phyloP scores from a whole-genome alignment of 345 rosid genomes.

The Moricandia arvensis region DNA sequence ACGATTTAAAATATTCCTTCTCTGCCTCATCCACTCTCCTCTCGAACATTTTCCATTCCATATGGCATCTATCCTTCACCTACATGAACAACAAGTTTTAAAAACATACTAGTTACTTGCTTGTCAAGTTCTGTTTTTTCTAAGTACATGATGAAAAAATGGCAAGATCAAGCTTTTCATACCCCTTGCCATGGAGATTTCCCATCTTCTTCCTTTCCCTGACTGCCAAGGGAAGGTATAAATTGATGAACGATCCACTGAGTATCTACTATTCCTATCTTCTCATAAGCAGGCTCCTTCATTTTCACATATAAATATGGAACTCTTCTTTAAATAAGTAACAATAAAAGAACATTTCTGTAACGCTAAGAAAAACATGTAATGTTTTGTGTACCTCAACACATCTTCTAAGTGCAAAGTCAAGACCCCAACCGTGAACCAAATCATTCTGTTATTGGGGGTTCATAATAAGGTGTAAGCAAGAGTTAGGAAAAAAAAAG shows the following conservation, averaged over 20 bases:
- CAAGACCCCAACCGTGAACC: slow-evolving; percentile 99
- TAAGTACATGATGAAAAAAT: neutral
- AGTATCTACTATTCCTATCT: slow-evolving; percentile 92
- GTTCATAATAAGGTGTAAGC: slow-evolving; percentile 11
- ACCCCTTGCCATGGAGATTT: slow-evolving; percentile 88
- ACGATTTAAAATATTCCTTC: slow-evolving; percentile 42
- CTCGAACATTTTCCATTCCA: slow-evolving; percentile 78
- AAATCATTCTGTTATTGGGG: slow-evolving; percentile 70
- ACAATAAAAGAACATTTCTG: neutral
- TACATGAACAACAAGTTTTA: slow-evolving; percentile 29
- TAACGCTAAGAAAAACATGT: slow-evolving; percentile 1
- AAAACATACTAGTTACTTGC: neutral
- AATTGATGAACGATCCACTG: slow-evolving; percentile 96
- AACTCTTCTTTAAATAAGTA: neutral
- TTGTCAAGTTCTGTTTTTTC: neutral
- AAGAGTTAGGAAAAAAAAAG: neutral
- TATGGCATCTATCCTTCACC: slow-evolving; percentile 74
- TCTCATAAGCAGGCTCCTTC: slow-evolving; percentile 84
- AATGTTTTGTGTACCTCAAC: slow-evolving; percentile 50
- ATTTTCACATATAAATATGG: slow-evolving; percentile 11
- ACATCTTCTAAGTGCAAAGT: slow-evolving; percentile 93
- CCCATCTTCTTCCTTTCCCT: slow-evolving; percentile 61
- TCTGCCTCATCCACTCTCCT: slow-evolving; percentile 66
- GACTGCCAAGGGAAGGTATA: slow-evolving; percentile 77
- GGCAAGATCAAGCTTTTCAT: slow-evolving; percentile 28